A percentile compares a stretch with the other conserved stretches of the same genome.
Conservation (phyloP, 2,329 filamentous ascomycete genomes). For the Alternaria sp. region DNA sequence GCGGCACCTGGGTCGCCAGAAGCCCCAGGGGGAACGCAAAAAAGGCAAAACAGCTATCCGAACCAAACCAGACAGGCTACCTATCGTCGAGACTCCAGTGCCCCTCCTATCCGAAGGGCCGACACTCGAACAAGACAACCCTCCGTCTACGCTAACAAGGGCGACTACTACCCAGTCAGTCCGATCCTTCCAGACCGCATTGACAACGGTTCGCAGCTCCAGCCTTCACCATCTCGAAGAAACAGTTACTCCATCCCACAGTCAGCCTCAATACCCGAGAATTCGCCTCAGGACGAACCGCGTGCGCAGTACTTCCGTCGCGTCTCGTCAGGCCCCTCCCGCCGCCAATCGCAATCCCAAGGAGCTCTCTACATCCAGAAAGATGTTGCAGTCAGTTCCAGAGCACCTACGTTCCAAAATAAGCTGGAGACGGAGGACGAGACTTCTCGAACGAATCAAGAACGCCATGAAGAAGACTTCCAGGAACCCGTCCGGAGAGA, state of each 20-base stretch:
- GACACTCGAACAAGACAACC: neutral
- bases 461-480: neutral
- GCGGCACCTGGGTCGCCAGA: constrained; percentile 30
- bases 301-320: neutral
- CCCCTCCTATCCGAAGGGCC: constrained; percentile 13
- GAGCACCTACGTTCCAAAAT: neutral
- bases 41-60: constrained; percentile 31
- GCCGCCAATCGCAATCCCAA: neutral
- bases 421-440: neutral
- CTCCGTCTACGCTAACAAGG: neutral
- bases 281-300: neutral
- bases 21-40: constrained; percentile 36
- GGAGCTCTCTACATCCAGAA: neutral
- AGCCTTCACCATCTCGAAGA: constrained; percentile 3
- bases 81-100: neutral
- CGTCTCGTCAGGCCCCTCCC: neutral
- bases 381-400: neutral
- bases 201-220: constrained; percentile 11
- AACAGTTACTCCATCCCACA: constrained; percentile 8
- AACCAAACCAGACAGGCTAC: constrained; percentile 15
- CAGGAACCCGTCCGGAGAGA: neutral
- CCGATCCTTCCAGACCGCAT: constrained; percentile 11
- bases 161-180: constrained; percentile 26
- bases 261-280: constrained; percentile 11
- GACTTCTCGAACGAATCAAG: neutral